A percentile compares a stretch with the other conserved stretches of the same genome.
Evolutionary conservation across 306 rosid genomes (phyloP).

Genomic region (Dryas alaskensis): DNA sequence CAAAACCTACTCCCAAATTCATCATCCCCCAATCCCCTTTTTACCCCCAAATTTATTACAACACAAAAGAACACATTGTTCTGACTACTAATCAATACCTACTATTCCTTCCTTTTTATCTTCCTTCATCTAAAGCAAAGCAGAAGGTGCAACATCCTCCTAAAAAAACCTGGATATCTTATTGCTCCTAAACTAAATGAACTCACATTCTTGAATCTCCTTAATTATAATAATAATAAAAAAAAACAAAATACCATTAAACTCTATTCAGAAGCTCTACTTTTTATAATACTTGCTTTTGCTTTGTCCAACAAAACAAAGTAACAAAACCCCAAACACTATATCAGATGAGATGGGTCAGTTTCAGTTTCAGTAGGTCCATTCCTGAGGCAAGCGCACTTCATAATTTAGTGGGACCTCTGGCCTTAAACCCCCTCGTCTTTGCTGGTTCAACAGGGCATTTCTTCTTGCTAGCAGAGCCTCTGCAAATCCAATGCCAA

Average conservation of each 20-base stretch:
- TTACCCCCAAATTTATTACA: slow-evolving; percentile 33
- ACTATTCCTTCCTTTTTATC: slow-evolving; percentile 17
- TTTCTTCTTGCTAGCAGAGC: slow-evolving; percentile 48
- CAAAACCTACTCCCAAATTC: neutral
- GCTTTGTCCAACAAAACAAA: neutral
- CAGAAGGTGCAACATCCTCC: slow-evolving; percentile 36
- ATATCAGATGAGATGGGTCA: no score
- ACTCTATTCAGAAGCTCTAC: slow-evolving; percentile 22
- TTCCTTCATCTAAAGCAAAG: slow-evolving; percentile 29
- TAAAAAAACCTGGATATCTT: slow-evolving; percentile 43
- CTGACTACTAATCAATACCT: slow-evolving; percentile 11
- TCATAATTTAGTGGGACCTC: slow-evolving; percentile 52
- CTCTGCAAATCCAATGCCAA: slow-evolving; percentile 28
- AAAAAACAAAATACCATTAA: slow-evolving; percentile 31
- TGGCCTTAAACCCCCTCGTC: slow-evolving; percentile 31
- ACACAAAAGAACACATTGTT: neutral
- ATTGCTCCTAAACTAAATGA: slow-evolving; percentile 44
- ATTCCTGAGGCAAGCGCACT: slow-evolving; percentile 68
- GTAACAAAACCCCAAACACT: neutral
- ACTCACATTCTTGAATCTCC: slow-evolving; percentile 45
- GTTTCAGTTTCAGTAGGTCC: slow-evolving; percentile 55
- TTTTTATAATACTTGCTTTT: slow-evolving; percentile 23
- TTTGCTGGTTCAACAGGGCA: slow-evolving; percentile 43
- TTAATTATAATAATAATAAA: slow-evolving; percentile 12
- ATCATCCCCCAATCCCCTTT: slow-evolving; percentile 15